Percentiles rank a stretch among this genome's conserved stretches.
These are phyloP conservation scores for Penicillium aurantiogriseum DNA, from an alignment of 2,329 filamentous ascomycete species.

Conservation along the genomic window DNA sequence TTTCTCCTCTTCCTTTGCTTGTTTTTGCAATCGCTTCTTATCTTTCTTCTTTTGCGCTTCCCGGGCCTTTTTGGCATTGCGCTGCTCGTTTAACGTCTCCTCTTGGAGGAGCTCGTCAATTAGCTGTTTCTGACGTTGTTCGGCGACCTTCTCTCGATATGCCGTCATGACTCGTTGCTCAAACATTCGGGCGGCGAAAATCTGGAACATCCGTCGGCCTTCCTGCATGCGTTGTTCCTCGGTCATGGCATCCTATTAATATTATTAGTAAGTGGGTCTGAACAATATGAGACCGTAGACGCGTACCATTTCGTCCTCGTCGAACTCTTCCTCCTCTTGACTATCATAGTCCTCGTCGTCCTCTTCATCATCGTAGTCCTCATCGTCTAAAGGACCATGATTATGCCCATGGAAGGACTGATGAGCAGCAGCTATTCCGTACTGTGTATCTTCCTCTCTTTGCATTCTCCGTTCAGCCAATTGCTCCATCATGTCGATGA, in stretches of 20 bases:
- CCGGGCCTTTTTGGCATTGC: constrained; percentile 88
- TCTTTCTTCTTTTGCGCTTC: constrained; percentile 96
- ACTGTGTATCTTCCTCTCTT: constrained; percentile 84
- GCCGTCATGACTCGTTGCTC: constrained; percentile 94
- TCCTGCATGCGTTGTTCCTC: constrained; percentile 99
- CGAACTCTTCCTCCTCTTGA: constrained; percentile 64
- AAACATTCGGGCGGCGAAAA: constrained; percentile 98
- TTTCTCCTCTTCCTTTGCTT: constrained; percentile 85
- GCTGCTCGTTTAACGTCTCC: constrained; percentile 68
- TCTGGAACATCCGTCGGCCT: constrained; percentile 97
- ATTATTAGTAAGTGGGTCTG: constrained; percentile 30
- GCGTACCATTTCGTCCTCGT: constrained; percentile 64
- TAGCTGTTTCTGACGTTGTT: constrained; percentile 85
- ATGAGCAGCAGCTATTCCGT: constrained; percentile 60
- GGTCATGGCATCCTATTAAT: constrained; percentile 82
- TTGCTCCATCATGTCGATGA: constrained; percentile 99
- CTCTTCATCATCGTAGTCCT: constrained; percentile 65
- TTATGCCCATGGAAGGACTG: constrained; percentile 66
- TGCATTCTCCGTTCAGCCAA: constrained; percentile 96
- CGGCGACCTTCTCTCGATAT: constrained; percentile 96
- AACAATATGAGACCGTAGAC: constrained; percentile 20
- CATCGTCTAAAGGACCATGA: constrained; percentile 73
- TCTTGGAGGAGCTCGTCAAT: constrained; percentile 91
- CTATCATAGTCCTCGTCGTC: constrained; percentile 68
- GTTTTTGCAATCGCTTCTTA: constrained; percentile 85